phyloP scores from a whole-genome alignment of 768 basidiomycete species.

The Suillus alpinus region DNA sequence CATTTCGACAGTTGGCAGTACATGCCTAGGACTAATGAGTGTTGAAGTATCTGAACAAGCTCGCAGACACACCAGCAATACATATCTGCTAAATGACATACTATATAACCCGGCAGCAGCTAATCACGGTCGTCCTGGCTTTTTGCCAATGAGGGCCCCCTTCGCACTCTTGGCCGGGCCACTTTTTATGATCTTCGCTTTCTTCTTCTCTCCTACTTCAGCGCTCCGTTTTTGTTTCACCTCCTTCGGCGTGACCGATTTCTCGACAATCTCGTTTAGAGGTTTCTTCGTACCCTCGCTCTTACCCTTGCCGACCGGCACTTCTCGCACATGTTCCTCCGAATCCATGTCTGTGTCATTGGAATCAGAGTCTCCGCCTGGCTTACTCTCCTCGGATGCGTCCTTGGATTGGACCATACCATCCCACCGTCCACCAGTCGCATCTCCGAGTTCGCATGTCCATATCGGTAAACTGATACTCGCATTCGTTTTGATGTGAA shows the following conservation, averaged over 20 bases:
- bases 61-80: background rate
- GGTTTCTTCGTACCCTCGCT: constrained; percentile 8
- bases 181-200: constrained; percentile 38
- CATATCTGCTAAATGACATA: background rate
- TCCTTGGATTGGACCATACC: constrained; percentile 20
- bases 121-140: constrained; percentile 34
- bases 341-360: background rate
- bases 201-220: constrained; percentile 55
- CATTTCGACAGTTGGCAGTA: background rate
- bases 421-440: constrained; percentile 30
- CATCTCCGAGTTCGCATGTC: constrained; percentile 68
- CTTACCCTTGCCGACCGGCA: background rate
- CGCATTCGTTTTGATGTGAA: constrained; percentile 87
- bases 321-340: background rate
- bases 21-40: background rate
- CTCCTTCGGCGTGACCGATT: constrained; percentile 41
- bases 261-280: constrained; percentile 19
- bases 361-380: background rate
- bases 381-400: constrained; percentile 1
- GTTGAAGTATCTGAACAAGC: too few species aligned
- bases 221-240: constrained; percentile 51
- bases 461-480: constrained; percentile 90
- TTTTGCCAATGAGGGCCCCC: constrained; percentile 52
- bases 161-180: constrained; percentile 52
- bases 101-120: background rate